Base-by-base conservation (phyloP, 208 protist genomes). In the Acanthamoeba sp. region DNA sequence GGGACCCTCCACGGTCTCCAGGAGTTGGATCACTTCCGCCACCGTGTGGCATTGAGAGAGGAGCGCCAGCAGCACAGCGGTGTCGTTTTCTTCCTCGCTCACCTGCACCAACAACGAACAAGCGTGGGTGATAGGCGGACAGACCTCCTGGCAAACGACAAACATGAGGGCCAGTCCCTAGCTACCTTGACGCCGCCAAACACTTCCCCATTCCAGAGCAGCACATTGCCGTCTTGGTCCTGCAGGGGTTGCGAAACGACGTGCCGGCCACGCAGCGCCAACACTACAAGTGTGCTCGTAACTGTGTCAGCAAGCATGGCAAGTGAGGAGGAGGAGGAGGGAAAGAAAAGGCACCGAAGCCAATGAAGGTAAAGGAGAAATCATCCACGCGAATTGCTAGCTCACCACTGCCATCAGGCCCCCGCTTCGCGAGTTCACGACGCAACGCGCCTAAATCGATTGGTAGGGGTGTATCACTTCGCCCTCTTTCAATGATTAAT, bases 201-300 rank as follows among this genome's bases (percentile, higher is more conserved):
- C 22, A 93, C 69, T 93, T 93, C 89, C 29, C 89, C 89, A 64
- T 93, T 93, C 66, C 62, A 93, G 14, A 93, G 40, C 16, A 93
- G 66, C 32, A 93, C 69, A 32, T 93, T 93, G 69, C 64, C 45
- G 42, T 59, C 48, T 16, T 57, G 64, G 38, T 93, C 89, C 42
- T 69, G 48, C 40, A 93, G 89, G 2, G 89, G 89, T 18, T 93
- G 89, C 3, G 27, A 2, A 7, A 64, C 52, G 66, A 82, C 27
- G n/a, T 38, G 48, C 18, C 27, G 18, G 18, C 89, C 89, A 29
- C 89, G 62, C 62, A 93, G 34, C 20, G 64, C 59, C 34, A 93
- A 18, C 66, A 93, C 89, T 87, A 45, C 22, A 24, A 40, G 34
- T 59, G 14, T 24, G 20, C 52, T n/a, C 27, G 3, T 38, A 71